phyloP scores from a whole-genome alignment of 2,329 filamentous ascomycete genomes.

The Paecilomyces fulvus region DNA sequence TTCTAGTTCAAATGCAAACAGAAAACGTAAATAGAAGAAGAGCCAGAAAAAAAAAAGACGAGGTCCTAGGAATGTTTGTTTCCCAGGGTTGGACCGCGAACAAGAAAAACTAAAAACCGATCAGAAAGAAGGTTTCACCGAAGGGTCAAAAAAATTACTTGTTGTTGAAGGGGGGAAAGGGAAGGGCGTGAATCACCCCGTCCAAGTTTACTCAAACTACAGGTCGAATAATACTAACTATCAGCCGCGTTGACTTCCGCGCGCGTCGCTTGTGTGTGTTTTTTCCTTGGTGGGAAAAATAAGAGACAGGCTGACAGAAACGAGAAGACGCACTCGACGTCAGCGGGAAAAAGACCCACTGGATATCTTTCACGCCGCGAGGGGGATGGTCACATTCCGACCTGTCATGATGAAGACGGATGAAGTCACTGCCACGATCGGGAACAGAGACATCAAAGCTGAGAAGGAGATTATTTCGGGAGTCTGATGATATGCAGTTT shows the following conservation, averaged over 20 bases:
- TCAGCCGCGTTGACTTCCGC: not conserved
- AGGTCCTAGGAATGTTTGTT: not conserved
- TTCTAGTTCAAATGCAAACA: not conserved
- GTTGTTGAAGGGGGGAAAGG: no score
- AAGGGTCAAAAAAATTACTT: no score
- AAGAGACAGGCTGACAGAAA: no score
- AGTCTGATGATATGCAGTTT: not conserved
- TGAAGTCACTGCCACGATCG: not conserved
- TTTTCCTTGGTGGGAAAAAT: not conserved
- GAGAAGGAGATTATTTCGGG: not conserved
- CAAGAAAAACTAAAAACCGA: no score
- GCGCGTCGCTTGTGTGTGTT: not conserved
- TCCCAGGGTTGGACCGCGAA: no score
- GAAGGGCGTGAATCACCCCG: no score
- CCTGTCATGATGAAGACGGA: not conserved
- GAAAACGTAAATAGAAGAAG: not conserved
- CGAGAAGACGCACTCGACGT: not conserved
- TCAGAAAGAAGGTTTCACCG: no score
- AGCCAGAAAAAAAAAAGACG: not conserved
- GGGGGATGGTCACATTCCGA: not conserved
- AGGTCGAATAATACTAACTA: not conserved
- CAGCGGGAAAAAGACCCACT: not conserved
- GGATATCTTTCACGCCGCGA: not conserved
- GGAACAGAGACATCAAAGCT: not conserved
- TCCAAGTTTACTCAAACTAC: no score